These are phyloP conservation scores for Aureobasidium mangrovei DNA, from an alignment of 2,329 filamentous ascomycete genomes.

Conservation along the genomic window DNA sequence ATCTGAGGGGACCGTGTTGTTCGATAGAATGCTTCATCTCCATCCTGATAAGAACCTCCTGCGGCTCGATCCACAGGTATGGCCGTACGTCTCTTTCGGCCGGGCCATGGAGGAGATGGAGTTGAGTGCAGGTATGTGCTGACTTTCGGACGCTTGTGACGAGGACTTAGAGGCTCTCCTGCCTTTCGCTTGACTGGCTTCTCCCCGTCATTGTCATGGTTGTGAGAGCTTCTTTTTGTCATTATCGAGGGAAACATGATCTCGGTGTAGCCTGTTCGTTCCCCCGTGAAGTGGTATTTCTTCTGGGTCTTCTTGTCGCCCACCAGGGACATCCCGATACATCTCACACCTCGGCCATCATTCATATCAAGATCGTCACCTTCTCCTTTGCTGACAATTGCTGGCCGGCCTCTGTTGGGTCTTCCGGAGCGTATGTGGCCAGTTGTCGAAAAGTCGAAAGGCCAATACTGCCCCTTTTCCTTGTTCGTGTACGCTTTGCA, in stretches of 20 bases:
- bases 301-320: conserved; percentile 16
- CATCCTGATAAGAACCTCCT: background rate
- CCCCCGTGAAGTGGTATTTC: conserved; percentile 25
- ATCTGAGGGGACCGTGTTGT: background rate
- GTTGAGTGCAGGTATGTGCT: conserved; percentile 8
- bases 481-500: conserved; percentile 24
- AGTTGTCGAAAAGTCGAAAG: conserved; percentile 30
- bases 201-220: background rate
- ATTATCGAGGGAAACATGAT: background rate
- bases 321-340: conserved; percentile 16
- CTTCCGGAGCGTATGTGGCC: conserved; percentile 27
- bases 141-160: background rate
- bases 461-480: conserved; percentile 27
- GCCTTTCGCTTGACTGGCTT: background rate
- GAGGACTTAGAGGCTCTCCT: background rate
- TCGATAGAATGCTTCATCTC: background rate
- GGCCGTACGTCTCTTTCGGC: background rate
- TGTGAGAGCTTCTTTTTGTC: background rate
- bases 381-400: conserved; percentile 19
- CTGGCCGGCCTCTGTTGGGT: conserved; percentile 31
- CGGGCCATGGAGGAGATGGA: conserved; percentile 7
- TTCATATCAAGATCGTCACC: conserved; percentile 14
- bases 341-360: conserved; percentile 16
- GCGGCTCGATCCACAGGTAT: background rate
- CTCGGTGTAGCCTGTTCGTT: conserved; percentile 10